Evolutionary conservation across 441 rosid genomes (phyloP), one percentile per base, ranked within the genome.

Genomic region (Jatropha multifida): DNA sequence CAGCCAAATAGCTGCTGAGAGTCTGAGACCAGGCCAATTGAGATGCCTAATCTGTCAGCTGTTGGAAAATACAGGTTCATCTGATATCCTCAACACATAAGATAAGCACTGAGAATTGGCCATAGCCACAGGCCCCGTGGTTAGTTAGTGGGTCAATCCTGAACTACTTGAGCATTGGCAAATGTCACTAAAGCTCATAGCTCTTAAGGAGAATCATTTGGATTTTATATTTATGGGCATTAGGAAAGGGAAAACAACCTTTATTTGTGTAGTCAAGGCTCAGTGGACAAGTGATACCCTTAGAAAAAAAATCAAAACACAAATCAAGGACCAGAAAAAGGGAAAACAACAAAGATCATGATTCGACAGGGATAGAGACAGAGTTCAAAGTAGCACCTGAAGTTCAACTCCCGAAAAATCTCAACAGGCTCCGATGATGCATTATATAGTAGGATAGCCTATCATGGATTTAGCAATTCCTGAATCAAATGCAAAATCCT

Each of bases 401-500:
- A 49, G 48, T 52, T 40, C 46, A 48, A 71, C 52, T 38, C 71
- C 15, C 20, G 23, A 27, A 6, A 61, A 73, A 12, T 49, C 67
- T 68, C 51, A 68, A 26, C 49, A 7, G 64, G 48, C 72, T 56
- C 48, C 56, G 61, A 32, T 68, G 58, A 14, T 32, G 68, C 73
- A 61, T 15, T 49, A 69, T 37, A 37, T 49, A 60, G 78, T 61
- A 49, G 15, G 5, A 52, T n/a, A 37, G 68, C 26, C n/a, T 68
- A 59, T 38, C 68, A 52, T 69, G 63, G 26, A 76, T 40, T 23
- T 60, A 49, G 13, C 41, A 76, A 51, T 75, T 68, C 68, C 68
- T 65, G 71, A 65, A 74, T 46, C 64, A 74, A 74, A 68, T 75
- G 9, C 59, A 68, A 23, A 66, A 38, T 42, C 74, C 74, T 69